Conservation (phyloP, 2,329 filamentous ascomycete genomes). For the Fusarium algeriense region DNA sequence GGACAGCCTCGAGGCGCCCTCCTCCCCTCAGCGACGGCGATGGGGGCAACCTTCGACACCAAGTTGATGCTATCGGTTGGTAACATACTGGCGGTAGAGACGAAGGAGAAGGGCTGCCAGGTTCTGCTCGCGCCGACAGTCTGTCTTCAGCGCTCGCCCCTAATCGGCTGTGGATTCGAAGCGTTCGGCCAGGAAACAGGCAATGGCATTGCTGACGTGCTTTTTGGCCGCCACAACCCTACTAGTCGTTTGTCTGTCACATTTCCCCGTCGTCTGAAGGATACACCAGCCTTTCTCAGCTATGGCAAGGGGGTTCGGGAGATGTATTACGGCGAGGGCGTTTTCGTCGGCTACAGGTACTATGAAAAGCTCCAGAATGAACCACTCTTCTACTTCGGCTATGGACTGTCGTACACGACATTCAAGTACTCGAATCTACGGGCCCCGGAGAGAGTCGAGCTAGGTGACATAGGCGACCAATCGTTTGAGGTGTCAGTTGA, state of each 20-base stretch:
- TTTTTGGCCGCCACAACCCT: constrained; percentile 69
- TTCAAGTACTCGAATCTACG: constrained; percentile 52
- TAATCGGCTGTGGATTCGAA: constrained; percentile 57
- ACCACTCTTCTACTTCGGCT: constrained; percentile 74
- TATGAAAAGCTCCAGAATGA: constrained; percentile 65
- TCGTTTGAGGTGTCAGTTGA: constrained; percentile 3
- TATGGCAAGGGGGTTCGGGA: constrained; percentile 5
- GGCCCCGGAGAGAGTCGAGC: not conserved
- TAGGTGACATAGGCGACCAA: not conserved
- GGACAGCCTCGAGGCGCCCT: not conserved
- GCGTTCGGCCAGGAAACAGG: constrained; percentile 72
- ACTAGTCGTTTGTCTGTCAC: constrained; percentile 73
- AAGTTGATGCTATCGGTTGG: constrained; percentile 67
- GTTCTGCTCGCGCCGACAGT: constrained; percentile 39
- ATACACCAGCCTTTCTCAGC: not conserved
- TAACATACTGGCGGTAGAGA: constrained; percentile 65
- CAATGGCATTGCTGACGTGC: constrained; percentile 75
- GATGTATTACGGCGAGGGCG: constrained; percentile 72
- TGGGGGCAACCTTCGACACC: constrained; percentile 64
- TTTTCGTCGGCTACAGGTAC: constrained; percentile 79
- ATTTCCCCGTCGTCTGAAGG: constrained; percentile 46
- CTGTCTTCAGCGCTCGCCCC: constrained; percentile 55
- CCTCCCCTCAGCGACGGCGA: not conserved
- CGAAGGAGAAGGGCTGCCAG: constrained; percentile 15
- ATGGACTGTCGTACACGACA: constrained; percentile 73